Conservation (phyloP, 169 alveolate species). For the Theileria annulata region DNA sequence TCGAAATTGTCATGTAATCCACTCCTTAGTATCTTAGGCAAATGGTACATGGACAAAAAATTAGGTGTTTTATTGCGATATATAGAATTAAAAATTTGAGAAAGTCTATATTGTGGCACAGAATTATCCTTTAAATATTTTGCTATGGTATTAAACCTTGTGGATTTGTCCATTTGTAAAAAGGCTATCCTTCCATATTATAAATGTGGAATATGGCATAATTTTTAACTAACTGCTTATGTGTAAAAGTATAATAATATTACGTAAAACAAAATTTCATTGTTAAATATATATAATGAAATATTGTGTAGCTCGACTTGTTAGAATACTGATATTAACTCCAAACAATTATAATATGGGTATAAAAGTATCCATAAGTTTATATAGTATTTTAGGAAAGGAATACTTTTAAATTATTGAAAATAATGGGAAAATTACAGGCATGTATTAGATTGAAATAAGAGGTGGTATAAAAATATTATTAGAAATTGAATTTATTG, state of each 20-base stretch:
- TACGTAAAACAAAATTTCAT: background rate
- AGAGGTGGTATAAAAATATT: background rate
- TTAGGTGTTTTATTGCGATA: slow-evolving; percentile 63
- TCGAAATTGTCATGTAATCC: slow-evolving; percentile 57
- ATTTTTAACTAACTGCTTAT: background rate
- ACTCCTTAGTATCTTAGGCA: slow-evolving; percentile 71
- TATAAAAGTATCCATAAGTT: background rate
- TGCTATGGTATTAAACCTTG: slow-evolving; percentile 33
- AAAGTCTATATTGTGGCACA: slow-evolving; percentile 64
- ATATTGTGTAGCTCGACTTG: background rate
- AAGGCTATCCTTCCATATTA: background rate
- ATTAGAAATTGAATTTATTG: background rate
- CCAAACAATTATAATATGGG: background rate
- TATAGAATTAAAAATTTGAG: slow-evolving; percentile 70
- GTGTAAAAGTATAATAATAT: background rate
- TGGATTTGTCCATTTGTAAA: slow-evolving; percentile 49
- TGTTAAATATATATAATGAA: background rate
- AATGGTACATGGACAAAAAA: slow-evolving; percentile 69
- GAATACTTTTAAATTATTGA: background rate
- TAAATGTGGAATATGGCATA: background rate
- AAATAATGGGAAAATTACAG: background rate
- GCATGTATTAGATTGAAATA: background rate
- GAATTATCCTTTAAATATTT: slow-evolving; percentile 26
- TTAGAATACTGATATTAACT: background rate
- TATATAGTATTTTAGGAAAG: background rate